These are phyloP conservation scores for Coemansia aciculifera DNA, from an alignment of 192 early-diverging fungal genomes.

Conservation along the genomic window DNA sequence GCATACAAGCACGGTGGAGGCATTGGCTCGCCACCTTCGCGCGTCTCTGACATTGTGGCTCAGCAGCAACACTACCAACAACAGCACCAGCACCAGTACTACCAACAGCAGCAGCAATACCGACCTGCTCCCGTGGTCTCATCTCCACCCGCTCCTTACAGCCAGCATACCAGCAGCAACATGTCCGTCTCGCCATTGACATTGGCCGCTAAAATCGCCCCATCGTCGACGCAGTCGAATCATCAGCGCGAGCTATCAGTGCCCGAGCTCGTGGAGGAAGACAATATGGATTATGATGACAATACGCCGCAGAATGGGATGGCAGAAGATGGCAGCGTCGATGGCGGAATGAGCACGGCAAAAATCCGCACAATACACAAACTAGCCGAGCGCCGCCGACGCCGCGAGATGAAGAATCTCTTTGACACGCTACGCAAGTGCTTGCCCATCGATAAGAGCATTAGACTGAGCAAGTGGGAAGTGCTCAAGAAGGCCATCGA, in stretches of 20 bases:
- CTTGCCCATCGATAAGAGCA: slow-evolving; percentile 74
- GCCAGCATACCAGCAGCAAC: slow-evolving; percentile 19
- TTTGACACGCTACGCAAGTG: slow-evolving; percentile 82
- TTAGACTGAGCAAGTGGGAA: slow-evolving; percentile 90
- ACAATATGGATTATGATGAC: slow-evolving; percentile 36
- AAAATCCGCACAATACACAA: slow-evolving; percentile 86
- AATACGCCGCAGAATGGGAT: slow-evolving; percentile 13
- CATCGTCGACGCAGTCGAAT: background rate
- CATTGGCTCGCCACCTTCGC: slow-evolving; percentile 6
- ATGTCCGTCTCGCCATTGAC: slow-evolving; percentile 15
- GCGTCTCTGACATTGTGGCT: background rate
- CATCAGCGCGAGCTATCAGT: slow-evolving; percentile 29
- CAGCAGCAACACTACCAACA: slow-evolving; percentile 8
- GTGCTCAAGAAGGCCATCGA: slow-evolving; percentile 80
- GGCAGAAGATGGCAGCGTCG: slow-evolving; percentile 14
- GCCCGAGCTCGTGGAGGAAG: slow-evolving; percentile 35
- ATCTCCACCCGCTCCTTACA: slow-evolving; percentile 7
- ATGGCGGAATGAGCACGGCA: slow-evolving; percentile 56
- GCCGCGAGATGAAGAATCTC: slow-evolving; percentile 88
- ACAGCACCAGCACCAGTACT: slow-evolving; percentile 6
- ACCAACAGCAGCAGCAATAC: slow-evolving; percentile 3
- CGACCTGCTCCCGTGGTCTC: background rate
- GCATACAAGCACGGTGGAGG: background rate
- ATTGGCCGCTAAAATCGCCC: background rate
- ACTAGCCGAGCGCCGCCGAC: slow-evolving; percentile 80